phyloP scores from a whole-genome alignment of 306 rosid genomes.

The Acacia melanoxylon region DNA sequence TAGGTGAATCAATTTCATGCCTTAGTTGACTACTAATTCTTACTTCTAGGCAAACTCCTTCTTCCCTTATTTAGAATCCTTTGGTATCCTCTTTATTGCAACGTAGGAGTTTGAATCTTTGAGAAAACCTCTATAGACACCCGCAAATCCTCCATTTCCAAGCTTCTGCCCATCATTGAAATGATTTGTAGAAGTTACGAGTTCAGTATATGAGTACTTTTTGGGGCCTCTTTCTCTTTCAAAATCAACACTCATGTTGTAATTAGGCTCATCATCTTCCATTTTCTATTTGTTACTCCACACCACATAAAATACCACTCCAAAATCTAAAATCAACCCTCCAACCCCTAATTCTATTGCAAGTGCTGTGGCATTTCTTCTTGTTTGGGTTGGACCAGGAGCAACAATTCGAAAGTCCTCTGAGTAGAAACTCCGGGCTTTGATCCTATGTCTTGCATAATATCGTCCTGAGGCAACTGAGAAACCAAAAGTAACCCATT shows the following conservation, averaged over 20 bases:
- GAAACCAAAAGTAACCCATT: not conserved
- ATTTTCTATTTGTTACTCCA: not conserved
- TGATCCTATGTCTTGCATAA: not conserved
- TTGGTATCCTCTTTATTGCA: not conserved
- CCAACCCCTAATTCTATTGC: not conserved
- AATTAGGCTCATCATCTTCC: not conserved
- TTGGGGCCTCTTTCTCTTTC: not conserved
- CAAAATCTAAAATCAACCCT: not conserved
- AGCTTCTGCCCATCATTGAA: not conserved
- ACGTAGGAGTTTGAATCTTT: not conserved
- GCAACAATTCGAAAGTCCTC: not conserved
- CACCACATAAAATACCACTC: not conserved
- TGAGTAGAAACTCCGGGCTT: not conserved
- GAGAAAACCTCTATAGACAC: slow-evolving; percentile 22
- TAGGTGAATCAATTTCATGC: slow-evolving; percentile 43
- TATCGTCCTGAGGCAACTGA: not conserved
- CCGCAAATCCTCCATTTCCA: slow-evolving; percentile 29
- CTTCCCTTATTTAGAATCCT: not conserved
- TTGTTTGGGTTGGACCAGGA: not conserved
- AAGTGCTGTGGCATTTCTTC: not conserved
- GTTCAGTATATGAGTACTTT: not conserved
- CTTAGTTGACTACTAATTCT: slow-evolving; percentile 36
- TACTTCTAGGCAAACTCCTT: not conserved
- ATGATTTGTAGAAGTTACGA: not conserved
- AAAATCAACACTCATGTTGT: not conserved